phyloP scores from a whole-genome alignment of 768 basidiomycete species.

The Basidioascus undulatus region DNA sequence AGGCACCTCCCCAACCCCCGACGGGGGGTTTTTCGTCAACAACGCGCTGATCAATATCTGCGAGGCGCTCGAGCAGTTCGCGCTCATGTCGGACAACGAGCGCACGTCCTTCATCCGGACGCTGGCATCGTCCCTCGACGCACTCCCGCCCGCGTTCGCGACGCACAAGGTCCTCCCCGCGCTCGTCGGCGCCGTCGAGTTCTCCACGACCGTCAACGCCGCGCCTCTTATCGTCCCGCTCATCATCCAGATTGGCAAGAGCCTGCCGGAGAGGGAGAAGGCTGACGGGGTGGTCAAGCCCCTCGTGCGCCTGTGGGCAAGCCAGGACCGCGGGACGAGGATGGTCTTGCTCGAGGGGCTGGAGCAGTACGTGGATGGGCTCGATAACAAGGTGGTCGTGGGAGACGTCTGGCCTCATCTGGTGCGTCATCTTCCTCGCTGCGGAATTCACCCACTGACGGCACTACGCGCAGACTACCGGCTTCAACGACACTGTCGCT shows the following conservation, averaged over 20 bases:
- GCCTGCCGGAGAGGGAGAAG: slow-evolving; percentile 26
- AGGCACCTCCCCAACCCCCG: slow-evolving; percentile 37
- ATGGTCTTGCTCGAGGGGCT: slow-evolving; percentile 82
- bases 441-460: not conserved
- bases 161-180: slow-evolving; percentile 71
- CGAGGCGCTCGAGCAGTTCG: slow-evolving; percentile 60
- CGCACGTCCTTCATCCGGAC: slow-evolving; percentile 20
- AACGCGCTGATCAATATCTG: slow-evolving; percentile 73
- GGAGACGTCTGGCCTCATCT: slow-evolving; percentile 86
- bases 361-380: slow-evolving; percentile 54
- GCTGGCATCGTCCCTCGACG: slow-evolving; percentile 50
- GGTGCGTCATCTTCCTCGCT: slow-evolving; percentile 24
- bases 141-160: slow-evolving; percentile 67
- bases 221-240: slow-evolving; percentile 60
- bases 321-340: slow-evolving; percentile 73
- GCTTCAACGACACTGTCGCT: slow-evolving; percentile 82
- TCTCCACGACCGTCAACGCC: slow-evolving; percentile 25
- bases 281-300: slow-evolving; percentile 42
- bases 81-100: slow-evolving; percentile 54
- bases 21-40: slow-evolving; percentile 46
- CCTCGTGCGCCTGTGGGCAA: slow-evolving; percentile 58
- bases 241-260: slow-evolving; percentile 39
- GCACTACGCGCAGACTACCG: slow-evolving; percentile 46
- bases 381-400: slow-evolving; percentile 60
- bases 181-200: slow-evolving; percentile 50